Percentiles rank a stretch among this genome's conserved stretches.
Conservation (phyloP, 805 yeast genomes). For the Kodamaea sagamina region DNA sequence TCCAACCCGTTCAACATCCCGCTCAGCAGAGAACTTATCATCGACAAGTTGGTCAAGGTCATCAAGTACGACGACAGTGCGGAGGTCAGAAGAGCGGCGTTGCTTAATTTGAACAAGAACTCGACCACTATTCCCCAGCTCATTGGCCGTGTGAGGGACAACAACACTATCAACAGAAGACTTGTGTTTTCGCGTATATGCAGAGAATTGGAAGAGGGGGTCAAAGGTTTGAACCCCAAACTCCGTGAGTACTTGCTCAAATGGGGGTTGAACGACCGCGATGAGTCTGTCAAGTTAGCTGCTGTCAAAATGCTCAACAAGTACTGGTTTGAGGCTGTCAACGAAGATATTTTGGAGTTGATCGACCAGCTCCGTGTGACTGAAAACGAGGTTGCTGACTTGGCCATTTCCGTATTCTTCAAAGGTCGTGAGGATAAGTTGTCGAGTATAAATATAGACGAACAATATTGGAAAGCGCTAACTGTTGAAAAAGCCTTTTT, state of each 20-base stretch:
- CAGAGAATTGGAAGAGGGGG: conserved; percentile 61
- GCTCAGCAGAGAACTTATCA: conserved; percentile 14
- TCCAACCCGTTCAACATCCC: conserved; percentile 18
- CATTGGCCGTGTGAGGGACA: conserved; percentile 82
- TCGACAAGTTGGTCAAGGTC: conserved; percentile 25
- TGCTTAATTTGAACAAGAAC: conserved; percentile 65
- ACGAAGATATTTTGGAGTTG: conserved; percentile 71
- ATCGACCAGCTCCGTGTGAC: conserved; percentile 70
- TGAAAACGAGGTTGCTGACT: conserved; percentile 65
- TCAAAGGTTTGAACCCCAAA: conserved; percentile 49
- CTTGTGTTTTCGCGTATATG: conserved; percentile 68
- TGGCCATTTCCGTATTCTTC: conserved; percentile 66
- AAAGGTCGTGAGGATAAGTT: conserved; percentile 63
- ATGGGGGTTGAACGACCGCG: conserved; percentile 91
- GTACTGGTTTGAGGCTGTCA: conserved; percentile 69
- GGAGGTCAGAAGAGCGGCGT: conserved; percentile 85
- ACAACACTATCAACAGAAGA: conserved; percentile 68
- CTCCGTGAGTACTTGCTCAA: conserved; percentile 66
- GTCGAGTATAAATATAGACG: conserved; percentile 58
- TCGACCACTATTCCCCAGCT: conserved; percentile 55
- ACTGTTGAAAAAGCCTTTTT: conserved; percentile 77
- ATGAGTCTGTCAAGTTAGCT: conserved; percentile 67
- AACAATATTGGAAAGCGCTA: conserved; percentile 66
- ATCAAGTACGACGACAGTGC: conserved; percentile 79
- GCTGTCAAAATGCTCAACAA: conserved; percentile 68